phyloP scores from a whole-genome alignment of 2,329 filamentous ascomycete genomes.

The Xylariaceae sp. region DNA sequence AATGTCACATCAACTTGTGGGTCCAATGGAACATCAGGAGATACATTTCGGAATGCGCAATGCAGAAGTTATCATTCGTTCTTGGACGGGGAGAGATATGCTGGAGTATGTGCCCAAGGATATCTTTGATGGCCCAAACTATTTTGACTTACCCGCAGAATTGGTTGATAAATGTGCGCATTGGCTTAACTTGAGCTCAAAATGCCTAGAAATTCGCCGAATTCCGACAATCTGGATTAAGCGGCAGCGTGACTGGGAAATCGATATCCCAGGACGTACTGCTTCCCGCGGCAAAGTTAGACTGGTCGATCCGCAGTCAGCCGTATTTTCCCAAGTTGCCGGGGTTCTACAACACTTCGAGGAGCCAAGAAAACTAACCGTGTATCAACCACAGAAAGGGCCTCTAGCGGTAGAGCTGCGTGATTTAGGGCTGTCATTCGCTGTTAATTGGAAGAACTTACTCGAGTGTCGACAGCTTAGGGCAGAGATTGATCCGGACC shows the following conservation, averaged over 20 bases:
- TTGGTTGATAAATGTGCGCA: constrained; percentile 54
- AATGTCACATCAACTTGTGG: constrained; percentile 46
- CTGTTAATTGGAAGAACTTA: constrained; percentile 40
- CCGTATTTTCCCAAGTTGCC: constrained; percentile 37
- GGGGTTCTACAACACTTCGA: constrained; percentile 51
- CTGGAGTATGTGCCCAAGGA: constrained; percentile 36
- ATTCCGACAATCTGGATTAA: constrained; percentile 28
- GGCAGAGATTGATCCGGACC: constrained; percentile 51
- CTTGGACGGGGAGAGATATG: constrained; percentile 15
- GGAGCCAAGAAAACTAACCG: constrained; percentile 38
- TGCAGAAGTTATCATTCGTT: constrained; percentile 42
- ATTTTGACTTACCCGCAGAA: constrained; percentile 48
- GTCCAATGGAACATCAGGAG: constrained; percentile 33
- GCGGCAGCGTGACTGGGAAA: constrained; percentile 33
- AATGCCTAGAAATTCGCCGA: constrained; percentile 49
- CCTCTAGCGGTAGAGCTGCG: constrained; percentile 47
- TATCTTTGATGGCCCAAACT: constrained; percentile 25
- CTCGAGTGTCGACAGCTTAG: constrained; percentile 48
- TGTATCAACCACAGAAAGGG: constrained; percentile 41
- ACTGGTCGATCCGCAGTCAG: constrained; percentile 49
- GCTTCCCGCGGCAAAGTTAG: constrained; percentile 21
- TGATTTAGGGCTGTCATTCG: constrained; percentile 51
- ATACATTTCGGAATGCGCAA: constrained; percentile 55
- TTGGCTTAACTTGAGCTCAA: constrained; percentile 50
- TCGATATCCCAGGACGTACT: constrained; percentile 30